Conservation (phyloP, 2,329 filamentous ascomycete species). For the Aspergillus texensis region DNA sequence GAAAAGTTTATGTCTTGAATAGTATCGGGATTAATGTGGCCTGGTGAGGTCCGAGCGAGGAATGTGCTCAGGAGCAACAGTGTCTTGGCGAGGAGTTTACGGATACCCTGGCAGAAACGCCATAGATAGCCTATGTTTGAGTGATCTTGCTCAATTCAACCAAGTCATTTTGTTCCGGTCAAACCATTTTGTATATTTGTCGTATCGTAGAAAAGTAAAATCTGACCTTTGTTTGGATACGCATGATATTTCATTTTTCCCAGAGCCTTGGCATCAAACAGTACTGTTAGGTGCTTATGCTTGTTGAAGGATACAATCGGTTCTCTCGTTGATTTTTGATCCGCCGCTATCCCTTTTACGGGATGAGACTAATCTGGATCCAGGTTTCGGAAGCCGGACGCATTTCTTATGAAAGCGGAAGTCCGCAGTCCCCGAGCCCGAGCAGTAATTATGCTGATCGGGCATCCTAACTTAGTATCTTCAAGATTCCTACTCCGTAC, state of each 20-base stretch:
- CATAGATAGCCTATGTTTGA: conserved; percentile 29
- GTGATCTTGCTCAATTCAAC: conserved; percentile 21
- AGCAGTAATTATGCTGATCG: neutral
- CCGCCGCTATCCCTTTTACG: too few relatives aligned
- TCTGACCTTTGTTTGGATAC: neutral
- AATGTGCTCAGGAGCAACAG: conserved; percentile 23
- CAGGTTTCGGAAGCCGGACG: neutral
- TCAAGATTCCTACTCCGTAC: neutral
- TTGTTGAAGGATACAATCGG: too few relatives aligned
- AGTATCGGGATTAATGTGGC: conserved; percentile 24
- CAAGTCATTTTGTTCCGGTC: conserved; percentile 8
- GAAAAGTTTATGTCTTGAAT: conserved; percentile 32
- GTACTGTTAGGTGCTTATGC: too few relatives aligned
- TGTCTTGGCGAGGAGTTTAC: conserved; percentile 27
- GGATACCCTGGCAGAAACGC: conserved; percentile 26
- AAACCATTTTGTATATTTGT: conserved; percentile 3
- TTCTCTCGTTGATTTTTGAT: too few relatives aligned
- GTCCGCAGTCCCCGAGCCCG: neutral
- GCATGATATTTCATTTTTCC: too few relatives aligned
- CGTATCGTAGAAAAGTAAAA: neutral
- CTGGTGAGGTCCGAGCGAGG: conserved; percentile 19
- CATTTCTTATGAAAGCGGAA: neutral
- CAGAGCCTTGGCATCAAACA: too few relatives aligned
- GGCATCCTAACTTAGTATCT: neutral
- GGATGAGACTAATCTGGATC: neutral